Conservation (phyloP, 371 early-diverging fungal species). For the Capillidium rhysosporum region DNA sequence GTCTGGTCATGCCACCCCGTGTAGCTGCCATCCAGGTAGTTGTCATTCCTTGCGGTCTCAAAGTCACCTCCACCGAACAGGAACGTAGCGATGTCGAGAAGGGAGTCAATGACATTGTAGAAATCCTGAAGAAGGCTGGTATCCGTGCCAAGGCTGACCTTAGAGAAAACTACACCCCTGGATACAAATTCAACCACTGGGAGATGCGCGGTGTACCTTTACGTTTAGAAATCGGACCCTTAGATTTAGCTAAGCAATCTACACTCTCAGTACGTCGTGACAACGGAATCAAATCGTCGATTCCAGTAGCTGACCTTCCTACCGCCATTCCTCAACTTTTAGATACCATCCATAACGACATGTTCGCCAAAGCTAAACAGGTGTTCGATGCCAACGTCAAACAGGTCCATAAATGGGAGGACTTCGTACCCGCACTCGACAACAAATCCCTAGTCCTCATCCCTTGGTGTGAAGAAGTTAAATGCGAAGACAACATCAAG, state of each 20-base stretch:
- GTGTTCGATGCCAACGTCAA: constrained; percentile 60
- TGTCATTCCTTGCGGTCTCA: constrained; percentile 94
- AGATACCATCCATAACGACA: constrained; percentile 74
- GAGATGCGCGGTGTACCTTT: constrained; percentile 97
- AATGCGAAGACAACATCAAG: constrained; percentile 97
- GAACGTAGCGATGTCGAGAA: constrained; percentile 41
- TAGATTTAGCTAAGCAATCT: constrained; percentile 77
- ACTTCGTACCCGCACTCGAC: constrained; percentile 81
- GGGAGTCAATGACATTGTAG: constrained; percentile 46
- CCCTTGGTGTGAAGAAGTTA: constrained; percentile 91
- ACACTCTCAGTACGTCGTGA: constrained; percentile 82
- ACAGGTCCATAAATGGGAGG: constrained; percentile 69
- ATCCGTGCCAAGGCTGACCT: constrained; percentile 81
- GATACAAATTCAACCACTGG: constrained; percentile 99
- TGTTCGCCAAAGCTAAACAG: constrained; percentile 78
- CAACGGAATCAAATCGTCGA: constrained; percentile 41
- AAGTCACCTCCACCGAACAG: constrained; percentile 60
- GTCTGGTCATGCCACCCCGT: constrained; percentile 95
- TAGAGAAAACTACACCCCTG: constrained; percentile 87
- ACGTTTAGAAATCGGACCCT: constrained; percentile 96
- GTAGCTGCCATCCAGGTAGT: constrained; percentile 89
- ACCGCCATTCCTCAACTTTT: constrained; percentile 40
- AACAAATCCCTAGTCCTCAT: constrained; percentile 75
- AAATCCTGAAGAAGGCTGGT: constrained; percentile 54
- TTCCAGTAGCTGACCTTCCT: constrained; percentile 44